These are phyloP conservation scores for Trichoderma guizhouense DNA, from an alignment of 2,329 filamentous ascomycete species.

Conservation along the genomic window DNA sequence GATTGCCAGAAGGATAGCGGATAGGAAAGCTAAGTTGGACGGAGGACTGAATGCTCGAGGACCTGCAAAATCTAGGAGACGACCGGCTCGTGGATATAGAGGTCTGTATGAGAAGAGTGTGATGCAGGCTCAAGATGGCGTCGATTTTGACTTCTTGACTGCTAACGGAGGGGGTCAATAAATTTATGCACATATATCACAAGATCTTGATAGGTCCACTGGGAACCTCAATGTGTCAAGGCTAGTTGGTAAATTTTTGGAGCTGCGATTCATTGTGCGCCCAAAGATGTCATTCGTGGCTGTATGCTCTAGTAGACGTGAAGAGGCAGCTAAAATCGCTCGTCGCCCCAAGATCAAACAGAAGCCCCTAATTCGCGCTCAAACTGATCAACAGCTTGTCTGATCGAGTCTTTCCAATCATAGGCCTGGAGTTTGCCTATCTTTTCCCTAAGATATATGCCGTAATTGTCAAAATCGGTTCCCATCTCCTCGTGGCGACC, in stretches of 20 bases:
- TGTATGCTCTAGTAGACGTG: background rate
- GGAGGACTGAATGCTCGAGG: background rate
- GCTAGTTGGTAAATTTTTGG: background rate
- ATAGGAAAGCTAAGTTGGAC: background rate
- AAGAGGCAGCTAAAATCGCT: background rate
- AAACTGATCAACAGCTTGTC: background rate
- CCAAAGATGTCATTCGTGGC: background rate
- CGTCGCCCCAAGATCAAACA: background rate
- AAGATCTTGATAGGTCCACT: background rate
- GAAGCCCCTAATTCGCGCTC: background rate
- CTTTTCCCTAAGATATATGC: background rate
- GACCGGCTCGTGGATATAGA: constrained; percentile 51
- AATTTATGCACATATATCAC: background rate
- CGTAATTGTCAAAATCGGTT: background rate
- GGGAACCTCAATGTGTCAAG: background rate
- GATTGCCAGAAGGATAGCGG: constrained; percentile 39
- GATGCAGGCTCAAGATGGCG: constrained; percentile 57
- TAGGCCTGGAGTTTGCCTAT: background rate
- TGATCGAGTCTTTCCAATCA: background rate
- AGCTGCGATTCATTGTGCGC: background rate
- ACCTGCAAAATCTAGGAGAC: constrained; percentile 25
- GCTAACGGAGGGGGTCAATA: constrained; percentile 34
- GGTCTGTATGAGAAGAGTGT: constrained; percentile 58
- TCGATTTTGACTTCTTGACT: constrained; percentile 61
- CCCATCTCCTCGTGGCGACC: background rate